Percentiles rank a stretch among this genome's conserved stretches.
Conservation (phyloP, 192 early-diverging fungal genomes). For the Irineochytrium annulatum region DNA sequence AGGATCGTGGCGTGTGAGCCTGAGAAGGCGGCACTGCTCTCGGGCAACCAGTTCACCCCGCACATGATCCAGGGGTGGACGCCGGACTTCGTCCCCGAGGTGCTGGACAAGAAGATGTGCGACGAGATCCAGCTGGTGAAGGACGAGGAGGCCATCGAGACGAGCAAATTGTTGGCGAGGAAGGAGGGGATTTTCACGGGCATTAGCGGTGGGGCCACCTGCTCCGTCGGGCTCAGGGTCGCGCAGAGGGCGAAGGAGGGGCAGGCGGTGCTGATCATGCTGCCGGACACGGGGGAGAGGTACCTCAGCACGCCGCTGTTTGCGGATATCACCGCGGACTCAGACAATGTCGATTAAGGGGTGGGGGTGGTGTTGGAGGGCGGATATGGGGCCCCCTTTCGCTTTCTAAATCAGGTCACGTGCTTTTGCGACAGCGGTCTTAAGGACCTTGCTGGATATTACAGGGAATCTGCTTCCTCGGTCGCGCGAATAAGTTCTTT, state of each 20-base stretch:
- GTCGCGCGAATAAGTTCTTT: too few relatives aligned
- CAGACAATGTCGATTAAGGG: constrained; percentile 25
- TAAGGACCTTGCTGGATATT: too few relatives aligned
- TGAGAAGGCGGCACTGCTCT: constrained; percentile 18
- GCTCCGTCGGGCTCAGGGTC: constrained; percentile 19
- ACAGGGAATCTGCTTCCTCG: too few relatives aligned
- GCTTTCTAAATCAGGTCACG: too few relatives aligned
- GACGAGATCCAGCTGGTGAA: constrained; percentile 19
- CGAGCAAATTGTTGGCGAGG: constrained; percentile 25
- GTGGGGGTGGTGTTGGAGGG: too few relatives aligned
- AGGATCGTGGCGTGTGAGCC: constrained; percentile 32
- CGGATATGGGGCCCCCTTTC: too few relatives aligned
- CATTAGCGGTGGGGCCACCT: constrained; percentile 28
- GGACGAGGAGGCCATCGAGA: constrained; percentile 31
- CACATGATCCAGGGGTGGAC: constrained; percentile 36
- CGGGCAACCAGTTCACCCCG: constrained; percentile 13
- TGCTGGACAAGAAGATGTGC: constrained; percentile 22
- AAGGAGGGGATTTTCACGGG: constrained; percentile 36
- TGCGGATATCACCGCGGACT: constrained; percentile 27
- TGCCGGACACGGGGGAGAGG: constrained; percentile 33
- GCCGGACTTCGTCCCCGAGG: constrained; percentile 32
- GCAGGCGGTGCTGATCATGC: constrained; percentile 23
- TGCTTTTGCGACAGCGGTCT: too few relatives aligned
- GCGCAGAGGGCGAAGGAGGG: constrained; percentile 23
- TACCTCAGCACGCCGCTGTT: constrained; percentile 35